A percentile compares a stretch with the other conserved stretches of the same genome.
These are phyloP conservation scores for Lepiota venenata DNA, from an alignment of 768 basidiomycete genomes.

Conservation along the genomic window DNA sequence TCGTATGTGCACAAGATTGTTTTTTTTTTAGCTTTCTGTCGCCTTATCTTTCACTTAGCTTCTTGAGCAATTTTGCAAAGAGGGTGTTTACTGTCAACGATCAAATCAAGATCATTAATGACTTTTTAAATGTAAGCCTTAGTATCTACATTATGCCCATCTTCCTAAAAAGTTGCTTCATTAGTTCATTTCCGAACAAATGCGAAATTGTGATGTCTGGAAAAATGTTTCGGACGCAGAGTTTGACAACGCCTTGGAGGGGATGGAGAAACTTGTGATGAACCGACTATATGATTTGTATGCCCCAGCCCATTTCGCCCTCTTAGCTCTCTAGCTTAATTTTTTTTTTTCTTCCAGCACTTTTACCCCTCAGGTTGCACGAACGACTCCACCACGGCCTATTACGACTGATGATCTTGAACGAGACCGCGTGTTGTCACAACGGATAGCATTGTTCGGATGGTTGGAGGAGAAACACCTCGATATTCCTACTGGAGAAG, in stretches of 20 bases:
- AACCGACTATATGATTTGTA: constrained; percentile 95
- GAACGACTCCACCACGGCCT: constrained; percentile 62
- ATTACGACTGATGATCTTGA: constrained; percentile 97
- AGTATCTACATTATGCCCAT: not conserved
- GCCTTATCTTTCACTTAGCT: constrained; percentile 45
- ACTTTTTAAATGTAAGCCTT: constrained; percentile 76
- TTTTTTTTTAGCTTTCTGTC: not conserved
- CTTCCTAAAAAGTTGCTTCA: not conserved
- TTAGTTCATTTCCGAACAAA: constrained; percentile 87
- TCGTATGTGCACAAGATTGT: constrained; percentile 60
- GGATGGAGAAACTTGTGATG: constrained; percentile 99
- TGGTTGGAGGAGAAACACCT: constrained; percentile 91
- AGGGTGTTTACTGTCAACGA: constrained; percentile 89
- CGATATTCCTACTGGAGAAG: constrained; percentile 80
- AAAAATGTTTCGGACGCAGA: constrained; percentile 71
- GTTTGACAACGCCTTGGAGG: constrained; percentile 96
- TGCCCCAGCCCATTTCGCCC: constrained; percentile 27
- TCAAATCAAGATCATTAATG: constrained; percentile 93
- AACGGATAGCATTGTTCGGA: constrained; percentile 85
- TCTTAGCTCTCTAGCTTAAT: not conserved
- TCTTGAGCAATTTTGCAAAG: constrained; percentile 91
- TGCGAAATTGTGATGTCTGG: constrained; percentile 86
- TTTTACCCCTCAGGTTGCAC: constrained; percentile 82
- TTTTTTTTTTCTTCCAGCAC: constrained; percentile 50
- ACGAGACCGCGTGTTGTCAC: constrained; percentile 84